Base-by-base conservation (phyloP, 768 basidiomycete species). In the Rhizopogon vesiculosus region DNA sequence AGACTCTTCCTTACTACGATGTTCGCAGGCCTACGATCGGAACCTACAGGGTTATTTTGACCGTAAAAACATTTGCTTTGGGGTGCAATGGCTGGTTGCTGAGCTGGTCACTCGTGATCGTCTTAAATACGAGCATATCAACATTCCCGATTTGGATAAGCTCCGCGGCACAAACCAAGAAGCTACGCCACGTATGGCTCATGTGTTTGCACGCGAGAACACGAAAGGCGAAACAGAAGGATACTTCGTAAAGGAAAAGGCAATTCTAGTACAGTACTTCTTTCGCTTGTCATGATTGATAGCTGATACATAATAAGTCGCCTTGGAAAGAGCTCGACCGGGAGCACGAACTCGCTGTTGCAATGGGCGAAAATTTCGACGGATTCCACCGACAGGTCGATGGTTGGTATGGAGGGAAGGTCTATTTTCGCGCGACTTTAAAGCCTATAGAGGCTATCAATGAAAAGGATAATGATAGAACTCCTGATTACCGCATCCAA, bases 261-360 rank as follows among this genome's bases (percentile, higher is more conserved):
- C 38, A 40, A 59, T 61, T 25, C 19, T 38, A 35, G 48, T 28
- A 61, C 56, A 28, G 64, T 62, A 31, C 22, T 56, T 38, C 22
- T 54, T n/a, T 59, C 62, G 2, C 62, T 63, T 13, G 41, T 49
- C 18, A 48, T 60, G 15, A 57, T 68, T 31, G 55, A 44, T 56
- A 29, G 35, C 31, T 12, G 46, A n/a, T 1, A 10, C 45, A 31
- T 54, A 15, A 45, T 22, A 49, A 89, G 86, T 73, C 75, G 12
- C 84, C 85, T 0, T 89, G 85, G 85, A 62, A 63, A 42, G 83
- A 87, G 62, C 68, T 88, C 3, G 85, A 88, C 59, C 66, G 60
- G 5, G 87, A 89, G 62, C 77, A 80, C 38, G 59, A 64, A 1
- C 69, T 25, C 22, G 53, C 42, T 28, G 15, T 49, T 22, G 48